Evolutionary conservation across 805 yeast species (phyloP).

Genomic region (Pichia deserticola): DNA sequence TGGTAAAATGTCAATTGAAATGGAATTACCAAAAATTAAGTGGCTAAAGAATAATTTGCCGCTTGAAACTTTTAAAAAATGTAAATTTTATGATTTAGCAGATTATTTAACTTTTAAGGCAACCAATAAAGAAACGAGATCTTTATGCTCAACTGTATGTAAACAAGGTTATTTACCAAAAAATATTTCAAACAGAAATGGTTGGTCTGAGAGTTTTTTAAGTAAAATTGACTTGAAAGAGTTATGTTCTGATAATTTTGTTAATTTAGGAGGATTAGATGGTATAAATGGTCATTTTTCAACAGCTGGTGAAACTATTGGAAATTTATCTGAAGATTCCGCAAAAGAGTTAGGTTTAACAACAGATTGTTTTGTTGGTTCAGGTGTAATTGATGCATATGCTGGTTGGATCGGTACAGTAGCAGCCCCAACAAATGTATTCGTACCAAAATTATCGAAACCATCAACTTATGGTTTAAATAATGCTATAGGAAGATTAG

Average conservation of each 20-base stretch:
- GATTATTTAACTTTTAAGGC: conserved; percentile 90
- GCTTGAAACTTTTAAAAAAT: conserved; percentile 40
- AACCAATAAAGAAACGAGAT: conserved; percentile 79
- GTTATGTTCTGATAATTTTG: conserved; percentile 66
- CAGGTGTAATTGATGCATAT: conserved; percentile 96
- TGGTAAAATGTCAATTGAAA: conserved; percentile 95
- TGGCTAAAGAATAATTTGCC: conserved; percentile 91
- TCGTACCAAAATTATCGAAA: conserved; percentile 46
- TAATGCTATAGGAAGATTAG: conserved; percentile 74
- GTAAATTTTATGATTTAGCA: conserved; percentile 86
- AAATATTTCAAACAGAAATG: conserved; percentile 86
- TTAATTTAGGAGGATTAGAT: conserved; percentile 77
- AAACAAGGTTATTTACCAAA: conserved; percentile 92
- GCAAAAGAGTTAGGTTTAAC: conserved; percentile 83
- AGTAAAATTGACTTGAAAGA: conserved; percentile 64
- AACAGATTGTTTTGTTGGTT: conserved; percentile 74
- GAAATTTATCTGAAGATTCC: conserved; percentile 54
- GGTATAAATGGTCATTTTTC: conserved; percentile 64
- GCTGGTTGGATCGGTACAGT: conserved; percentile 99
- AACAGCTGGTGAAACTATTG: conserved; percentile 87
- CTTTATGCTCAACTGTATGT: conserved; percentile 86
- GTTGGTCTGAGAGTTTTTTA: conserved; percentile 86
- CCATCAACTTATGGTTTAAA: conserved; percentile 40
- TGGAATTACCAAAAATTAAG: conserved; percentile 95
- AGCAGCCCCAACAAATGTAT: conserved; percentile 71